Percentiles rank a stretch among this genome's conserved stretches.
Evolutionary conservation across 345 rosid species (phyloP).

Genomic region (Angophora floribunda): DNA sequence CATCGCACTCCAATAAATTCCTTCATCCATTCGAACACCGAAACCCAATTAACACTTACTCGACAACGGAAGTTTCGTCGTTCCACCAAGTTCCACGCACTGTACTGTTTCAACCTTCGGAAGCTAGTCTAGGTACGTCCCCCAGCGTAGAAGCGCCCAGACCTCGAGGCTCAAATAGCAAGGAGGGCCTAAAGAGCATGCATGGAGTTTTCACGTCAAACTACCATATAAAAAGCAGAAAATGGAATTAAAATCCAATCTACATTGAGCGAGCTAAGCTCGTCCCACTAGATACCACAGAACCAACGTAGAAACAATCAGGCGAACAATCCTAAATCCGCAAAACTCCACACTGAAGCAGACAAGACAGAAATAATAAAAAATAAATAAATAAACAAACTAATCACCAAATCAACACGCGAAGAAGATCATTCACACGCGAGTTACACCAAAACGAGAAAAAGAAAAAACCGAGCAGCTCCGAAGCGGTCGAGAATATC

Average conservation of each 20-base stretch:
- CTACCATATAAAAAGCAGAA: background rate
- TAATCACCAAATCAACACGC: background rate
- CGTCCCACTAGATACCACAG: background rate
- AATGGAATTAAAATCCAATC: background rate
- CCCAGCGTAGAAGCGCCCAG: background rate
- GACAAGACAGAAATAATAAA: background rate
- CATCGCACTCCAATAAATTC: background rate
- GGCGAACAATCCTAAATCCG: background rate
- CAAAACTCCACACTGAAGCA: background rate
- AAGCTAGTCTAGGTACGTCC: background rate
- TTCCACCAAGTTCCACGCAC: background rate
- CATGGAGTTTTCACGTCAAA: background rate
- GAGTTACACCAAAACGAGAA: background rate
- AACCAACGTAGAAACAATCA: background rate
- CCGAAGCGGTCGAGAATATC: background rate
- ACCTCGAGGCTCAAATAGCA: background rate
- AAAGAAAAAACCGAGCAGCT: background rate
- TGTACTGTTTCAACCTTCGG: background rate
- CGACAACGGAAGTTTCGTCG: background rate
- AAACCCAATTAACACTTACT: background rate
- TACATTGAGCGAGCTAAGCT: background rate
- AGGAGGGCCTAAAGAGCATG: background rate
- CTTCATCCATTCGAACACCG: background rate
- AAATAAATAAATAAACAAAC: background rate
- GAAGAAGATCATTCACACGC: background rate